A percentile compares a stretch with the other conserved stretches of the same genome.
phyloP scores from a whole-genome alignment of 768 basidiomycete species.

The Boletus pseudo-olivaceus region DNA sequence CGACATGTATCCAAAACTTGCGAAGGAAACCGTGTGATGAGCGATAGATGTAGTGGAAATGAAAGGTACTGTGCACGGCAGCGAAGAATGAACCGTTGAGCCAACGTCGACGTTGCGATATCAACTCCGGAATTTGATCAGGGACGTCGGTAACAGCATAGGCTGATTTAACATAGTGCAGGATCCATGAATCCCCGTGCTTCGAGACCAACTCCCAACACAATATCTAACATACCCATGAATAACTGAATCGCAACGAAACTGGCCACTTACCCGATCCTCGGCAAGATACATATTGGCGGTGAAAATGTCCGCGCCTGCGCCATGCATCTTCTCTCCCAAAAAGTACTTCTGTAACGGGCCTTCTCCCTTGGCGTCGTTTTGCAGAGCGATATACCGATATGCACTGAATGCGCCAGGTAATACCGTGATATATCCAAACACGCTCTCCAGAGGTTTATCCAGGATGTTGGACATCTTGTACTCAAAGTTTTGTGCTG shows the following conservation, averaged over 20 bases:
- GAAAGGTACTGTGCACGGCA: slow-evolving; percentile 84
- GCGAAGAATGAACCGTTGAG: slow-evolving; percentile 99
- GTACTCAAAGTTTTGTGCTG: slow-evolving; percentile 93
- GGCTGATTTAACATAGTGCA: slow-evolving; percentile 96
- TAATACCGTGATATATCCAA: slow-evolving; percentile 93
- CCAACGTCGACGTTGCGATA: slow-evolving; percentile 95
- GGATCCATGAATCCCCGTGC: slow-evolving; percentile 80
- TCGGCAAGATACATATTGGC: slow-evolving; percentile 97
- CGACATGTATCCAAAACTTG: slow-evolving; percentile 94
- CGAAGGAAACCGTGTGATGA: slow-evolving; percentile 77
- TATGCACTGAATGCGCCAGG: slow-evolving; percentile 94
- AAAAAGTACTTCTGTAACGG: slow-evolving; percentile 95
- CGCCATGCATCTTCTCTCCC: slow-evolving; percentile 92
- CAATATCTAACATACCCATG: slow-evolving; percentile 57
- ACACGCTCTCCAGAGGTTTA: slow-evolving; percentile 85
- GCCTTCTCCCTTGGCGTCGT: slow-evolving; percentile 77
- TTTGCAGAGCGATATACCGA: slow-evolving; percentile 86
- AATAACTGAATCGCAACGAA: neutral
- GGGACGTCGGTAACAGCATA: slow-evolving; percentile 93
- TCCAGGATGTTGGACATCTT: slow-evolving; percentile 93
- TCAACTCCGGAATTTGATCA: slow-evolving; percentile 90
- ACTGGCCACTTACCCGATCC: slow-evolving; percentile 54
- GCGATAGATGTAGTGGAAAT: slow-evolving; percentile 95
- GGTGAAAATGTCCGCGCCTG: slow-evolving; percentile 87
- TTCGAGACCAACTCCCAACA: slow-evolving; percentile 99